Evolutionary conservation across 2,329 filamentous ascomycete genomes (phyloP).

Genomic region (Graphilbum fragrans): DNA sequence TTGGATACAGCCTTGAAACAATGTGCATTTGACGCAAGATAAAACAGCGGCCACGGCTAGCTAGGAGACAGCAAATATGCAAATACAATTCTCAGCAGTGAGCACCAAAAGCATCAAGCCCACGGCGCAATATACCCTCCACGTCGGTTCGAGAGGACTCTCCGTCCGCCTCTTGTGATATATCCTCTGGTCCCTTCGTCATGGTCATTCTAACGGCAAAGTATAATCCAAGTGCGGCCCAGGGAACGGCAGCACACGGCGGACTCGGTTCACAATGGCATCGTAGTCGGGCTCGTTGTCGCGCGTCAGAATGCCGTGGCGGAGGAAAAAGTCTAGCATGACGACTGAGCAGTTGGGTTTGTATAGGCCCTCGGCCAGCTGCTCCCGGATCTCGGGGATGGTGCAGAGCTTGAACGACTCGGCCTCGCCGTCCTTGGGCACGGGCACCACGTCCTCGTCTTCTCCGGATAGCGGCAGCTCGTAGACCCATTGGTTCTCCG

Average conservation of each 20-base stretch:
- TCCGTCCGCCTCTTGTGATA: not conserved
- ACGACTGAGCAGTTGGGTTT: slow-evolving; percentile 88
- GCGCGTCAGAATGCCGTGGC: slow-evolving; percentile 66
- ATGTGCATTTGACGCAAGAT: too few relatives aligned
- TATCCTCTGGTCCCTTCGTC: not conserved
- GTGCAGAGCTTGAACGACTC: slow-evolving; percentile 70
- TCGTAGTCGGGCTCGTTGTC: slow-evolving; percentile 71
- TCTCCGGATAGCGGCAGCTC: slow-evolving; percentile 66
- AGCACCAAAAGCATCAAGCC: too few relatives aligned
- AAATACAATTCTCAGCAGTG: too few relatives aligned
- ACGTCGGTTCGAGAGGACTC: too few relatives aligned
- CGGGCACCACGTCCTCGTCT: slow-evolving; percentile 40
- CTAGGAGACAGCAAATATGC: too few relatives aligned
- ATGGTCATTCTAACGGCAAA: not conserved
- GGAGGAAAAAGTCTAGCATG: slow-evolving; percentile 78
- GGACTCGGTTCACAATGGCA: slow-evolving; percentile 63
- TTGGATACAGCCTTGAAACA: not conserved
- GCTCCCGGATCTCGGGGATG: slow-evolving; percentile 56
- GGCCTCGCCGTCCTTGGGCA: slow-evolving; percentile 80
- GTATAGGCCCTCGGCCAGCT: slow-evolving; percentile 62
- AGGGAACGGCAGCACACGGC: slow-evolving; percentile 71
- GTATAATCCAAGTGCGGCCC: slow-evolving; percentile 44
- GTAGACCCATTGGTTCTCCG: slow-evolving; percentile 85
- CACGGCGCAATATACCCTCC: too few relatives aligned
- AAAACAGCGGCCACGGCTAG: too few relatives aligned